Evolutionary conservation across 345 rosid species (phyloP).

Genomic region (Corchorus olitorius): DNA sequence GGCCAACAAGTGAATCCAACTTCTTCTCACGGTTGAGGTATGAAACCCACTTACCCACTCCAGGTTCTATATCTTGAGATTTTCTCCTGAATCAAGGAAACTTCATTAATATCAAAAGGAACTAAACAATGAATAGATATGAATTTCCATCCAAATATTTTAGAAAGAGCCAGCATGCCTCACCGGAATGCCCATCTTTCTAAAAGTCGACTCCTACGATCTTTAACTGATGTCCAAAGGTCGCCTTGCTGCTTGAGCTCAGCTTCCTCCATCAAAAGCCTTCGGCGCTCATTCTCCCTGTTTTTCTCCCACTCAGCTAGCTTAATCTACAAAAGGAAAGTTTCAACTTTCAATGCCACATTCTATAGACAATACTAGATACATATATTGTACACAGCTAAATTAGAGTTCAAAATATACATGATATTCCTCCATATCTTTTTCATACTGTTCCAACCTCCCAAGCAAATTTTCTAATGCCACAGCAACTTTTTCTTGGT

Average conservation of each 20-base stretch:
- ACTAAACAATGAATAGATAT: neutral
- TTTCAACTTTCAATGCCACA: constrained; percentile 21
- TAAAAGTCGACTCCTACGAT: constrained; percentile 47
- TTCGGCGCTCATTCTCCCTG: constrained; percentile 67
- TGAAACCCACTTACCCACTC: constrained; percentile 97
- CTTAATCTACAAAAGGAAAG: constrained; percentile 43
- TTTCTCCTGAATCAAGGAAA: constrained; percentile 45
- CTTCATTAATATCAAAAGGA: constrained; percentile 7
- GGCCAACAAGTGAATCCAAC: constrained; percentile 73
- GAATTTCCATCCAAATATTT: constrained; percentile 2
- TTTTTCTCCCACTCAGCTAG: constrained; percentile 77
- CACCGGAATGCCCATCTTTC: constrained; percentile 71
- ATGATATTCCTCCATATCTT: constrained; percentile 82
- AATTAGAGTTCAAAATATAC: constrained; percentile 35
- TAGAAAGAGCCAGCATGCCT: constrained; percentile 18
- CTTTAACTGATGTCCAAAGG: constrained; percentile 56
- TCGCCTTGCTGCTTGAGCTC: constrained; percentile 64
- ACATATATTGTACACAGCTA: neutral
- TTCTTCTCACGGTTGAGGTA: constrained; percentile 88
- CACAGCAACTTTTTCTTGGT: constrained; percentile 74
- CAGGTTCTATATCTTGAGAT: constrained; percentile 65
- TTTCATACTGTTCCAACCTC: constrained; percentile 79
- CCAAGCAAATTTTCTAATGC: constrained; percentile 67
- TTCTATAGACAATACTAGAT: constrained; percentile 3
- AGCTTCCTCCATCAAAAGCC: constrained; percentile 79